Evolutionary conservation across 805 yeast species (phyloP).

Genomic region (Nakazawaea populi): DNA sequence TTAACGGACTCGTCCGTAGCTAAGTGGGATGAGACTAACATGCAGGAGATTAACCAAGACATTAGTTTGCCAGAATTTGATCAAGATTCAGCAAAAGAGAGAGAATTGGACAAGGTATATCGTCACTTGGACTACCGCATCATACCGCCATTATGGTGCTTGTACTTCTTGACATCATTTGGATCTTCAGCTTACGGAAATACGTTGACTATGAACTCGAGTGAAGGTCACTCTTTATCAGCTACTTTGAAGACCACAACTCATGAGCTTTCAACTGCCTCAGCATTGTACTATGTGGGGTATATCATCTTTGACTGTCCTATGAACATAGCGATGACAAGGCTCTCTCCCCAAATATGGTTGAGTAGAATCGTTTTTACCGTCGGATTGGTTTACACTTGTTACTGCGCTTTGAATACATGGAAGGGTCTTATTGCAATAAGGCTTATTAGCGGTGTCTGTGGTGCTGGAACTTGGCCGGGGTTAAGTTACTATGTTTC

Average conservation of each 20-base stretch:
- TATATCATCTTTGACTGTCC: slow-evolving; percentile 83
- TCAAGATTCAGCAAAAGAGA: slow-evolving; percentile 14
- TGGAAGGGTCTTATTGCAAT: slow-evolving; percentile 61
- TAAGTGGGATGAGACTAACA: background rate
- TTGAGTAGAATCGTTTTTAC: slow-evolving; percentile 68
- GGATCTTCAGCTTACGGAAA: slow-evolving; percentile 75
- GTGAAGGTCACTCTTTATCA: slow-evolving; percentile 52
- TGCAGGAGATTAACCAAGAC: background rate
- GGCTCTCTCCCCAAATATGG: slow-evolving; percentile 81
- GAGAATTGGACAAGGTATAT: slow-evolving; percentile 47
- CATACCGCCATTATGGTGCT: slow-evolving; percentile 77
- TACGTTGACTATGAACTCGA: slow-evolving; percentile 72
- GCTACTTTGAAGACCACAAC: slow-evolving; percentile 45
- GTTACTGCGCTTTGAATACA: slow-evolving; percentile 57
- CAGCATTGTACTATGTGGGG: slow-evolving; percentile 79
- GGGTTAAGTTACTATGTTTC: slow-evolving; percentile 81
- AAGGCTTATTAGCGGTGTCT: slow-evolving; percentile 67
- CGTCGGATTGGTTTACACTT: slow-evolving; percentile 73
- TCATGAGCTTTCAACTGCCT: slow-evolving; percentile 64
- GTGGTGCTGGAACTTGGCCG: slow-evolving; percentile 89
- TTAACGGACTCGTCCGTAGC: background rate
- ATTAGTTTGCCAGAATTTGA: no score
- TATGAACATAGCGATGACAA: slow-evolving; percentile 82
- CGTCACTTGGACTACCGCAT: slow-evolving; percentile 62
- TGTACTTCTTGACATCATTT: slow-evolving; percentile 74